Base-by-base conservation (phyloP, 140 eudicot genomes). In the Stevia rebaudiana region DNA sequence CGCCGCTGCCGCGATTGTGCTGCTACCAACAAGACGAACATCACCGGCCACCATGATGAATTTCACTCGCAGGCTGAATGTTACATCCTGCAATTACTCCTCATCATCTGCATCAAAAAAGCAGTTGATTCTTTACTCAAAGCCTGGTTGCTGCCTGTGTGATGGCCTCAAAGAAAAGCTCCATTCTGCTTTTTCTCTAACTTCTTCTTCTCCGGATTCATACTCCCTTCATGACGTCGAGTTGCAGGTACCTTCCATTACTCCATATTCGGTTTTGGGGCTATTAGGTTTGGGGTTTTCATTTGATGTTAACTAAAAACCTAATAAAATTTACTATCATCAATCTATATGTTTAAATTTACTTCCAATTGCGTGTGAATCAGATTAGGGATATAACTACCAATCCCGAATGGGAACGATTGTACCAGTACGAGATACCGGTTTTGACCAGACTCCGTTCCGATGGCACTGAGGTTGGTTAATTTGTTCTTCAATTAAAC, bases 131-230 rank as follows among this genome's bases (percentile, higher is more conserved):
- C 88, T 91, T 12, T 91, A 91, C 80, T 91, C 98, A 13, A 91
- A 87, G 83, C 98, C 98, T 33, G 98, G 95, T 6, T 91, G 98
- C 86, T 91, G 98, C 75, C 79, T 91, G 80, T 91, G 98, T 68
- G 97, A 90, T 72, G 95, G 95, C 65, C 94, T 90, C 64, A 87
- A 90, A 80, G 94, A 87, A 65, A 91, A 91, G 65, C 90, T 91
- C 23, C 59, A 73, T 44, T 81, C 95, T 37, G 96, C 96, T 5
- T 82, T 91, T 37, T 60, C 81, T 58, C 84, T 82, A 17, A 58
- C 87, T 33, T 69, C 76, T 3, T 70, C 81, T 18, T 69, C 76
- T 3, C 70, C 81, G n/a, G 65, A 78, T 66, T 67, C 90, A 15
- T 66, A 73, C 59, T 47, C 94, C 12, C 75, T 84, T n/a, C 63